A percentile compares a stretch with the other conserved stretches of the same genome.
phyloP scores from a whole-genome alignment of 2,329 filamentous ascomycete genomes.

The Colletotrichum higginsianum region DNA sequence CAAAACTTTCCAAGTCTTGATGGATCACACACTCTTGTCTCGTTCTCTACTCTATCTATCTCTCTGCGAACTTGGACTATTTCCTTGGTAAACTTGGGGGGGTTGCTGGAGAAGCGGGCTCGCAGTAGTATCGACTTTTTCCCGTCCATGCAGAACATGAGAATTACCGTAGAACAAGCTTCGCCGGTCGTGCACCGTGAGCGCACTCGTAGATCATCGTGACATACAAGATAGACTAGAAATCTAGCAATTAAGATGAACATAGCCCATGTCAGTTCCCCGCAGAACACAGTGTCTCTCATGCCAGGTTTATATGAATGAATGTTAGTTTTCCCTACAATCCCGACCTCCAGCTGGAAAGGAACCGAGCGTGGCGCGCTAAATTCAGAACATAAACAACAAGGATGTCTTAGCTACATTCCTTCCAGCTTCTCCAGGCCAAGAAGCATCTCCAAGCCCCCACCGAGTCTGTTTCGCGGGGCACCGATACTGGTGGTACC shows the following conservation, averaged over 20 bases:
- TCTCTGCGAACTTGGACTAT: slow-evolving; percentile 13
- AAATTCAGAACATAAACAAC: background rate
- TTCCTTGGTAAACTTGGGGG: slow-evolving; percentile 9
- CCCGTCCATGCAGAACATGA: slow-evolving; percentile 28
- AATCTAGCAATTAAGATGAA: slow-evolving; percentile 39
- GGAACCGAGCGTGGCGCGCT: no score
- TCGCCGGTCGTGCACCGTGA: slow-evolving; percentile 28
- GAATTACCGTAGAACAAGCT: slow-evolving; percentile 24
- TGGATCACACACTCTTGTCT: slow-evolving; percentile 23
- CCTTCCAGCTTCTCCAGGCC: slow-evolving; percentile 4
- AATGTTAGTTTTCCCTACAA: no score
- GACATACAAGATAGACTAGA: slow-evolving; percentile 32
- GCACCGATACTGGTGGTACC: background rate
- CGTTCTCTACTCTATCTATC: background rate
- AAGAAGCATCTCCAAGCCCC: slow-evolving; percentile 1
- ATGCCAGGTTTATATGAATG: no score
- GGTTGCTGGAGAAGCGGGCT: slow-evolving; percentile 9
- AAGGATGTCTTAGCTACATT: background rate
- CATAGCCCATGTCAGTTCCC: slow-evolving; percentile 12
- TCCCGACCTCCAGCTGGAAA: no score
- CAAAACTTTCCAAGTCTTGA: slow-evolving; percentile 25
- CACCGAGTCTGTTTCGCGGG: slow-evolving; percentile 20
- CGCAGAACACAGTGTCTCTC: no score
- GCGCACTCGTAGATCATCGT: slow-evolving; percentile 34
- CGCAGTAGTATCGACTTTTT: slow-evolving; percentile 24